phyloP scores from a whole-genome alignment of 768 basidiomycete genomes.

The Phylloporus sp. region DNA sequence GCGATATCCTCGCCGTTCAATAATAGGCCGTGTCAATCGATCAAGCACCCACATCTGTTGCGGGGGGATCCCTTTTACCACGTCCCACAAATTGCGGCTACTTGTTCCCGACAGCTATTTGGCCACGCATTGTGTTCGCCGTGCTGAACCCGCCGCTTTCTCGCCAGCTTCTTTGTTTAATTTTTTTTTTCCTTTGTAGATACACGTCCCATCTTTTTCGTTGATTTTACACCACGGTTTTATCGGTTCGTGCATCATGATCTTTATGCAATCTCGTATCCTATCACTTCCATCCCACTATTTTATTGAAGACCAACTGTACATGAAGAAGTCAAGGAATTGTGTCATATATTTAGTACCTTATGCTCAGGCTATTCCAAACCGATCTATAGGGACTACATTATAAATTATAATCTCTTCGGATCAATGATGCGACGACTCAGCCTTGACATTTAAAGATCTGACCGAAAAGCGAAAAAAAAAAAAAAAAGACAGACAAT shows the following conservation, averaged over 20 bases:
- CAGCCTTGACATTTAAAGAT: too few species aligned
- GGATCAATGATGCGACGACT: too few species aligned
- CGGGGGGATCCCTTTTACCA: background rate
- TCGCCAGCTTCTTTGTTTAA: background rate
- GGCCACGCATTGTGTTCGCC: background rate
- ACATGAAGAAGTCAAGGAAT: conserved; percentile 7
- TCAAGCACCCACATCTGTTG: conserved; percentile 3
- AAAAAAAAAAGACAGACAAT: conserved; percentile 29
- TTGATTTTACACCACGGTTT: background rate
- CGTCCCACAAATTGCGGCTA: background rate
- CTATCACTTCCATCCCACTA: conserved; percentile 1
- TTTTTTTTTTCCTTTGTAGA: conserved; percentile 8
- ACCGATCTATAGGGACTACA: too few species aligned
- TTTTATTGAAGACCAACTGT: conserved; percentile 5
- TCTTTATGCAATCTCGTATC: conserved; percentile 9
- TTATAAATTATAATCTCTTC: too few species aligned
- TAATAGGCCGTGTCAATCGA: conserved; percentile 8
- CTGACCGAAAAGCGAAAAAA: too few species aligned
- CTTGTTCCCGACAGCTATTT: background rate
- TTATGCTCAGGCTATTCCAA: conserved; percentile 2
- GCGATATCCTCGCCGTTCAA: conserved; percentile 14
- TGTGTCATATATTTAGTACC: conserved; percentile 10
- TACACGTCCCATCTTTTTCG: conserved; percentile 1
- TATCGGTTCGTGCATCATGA: conserved; percentile 5
- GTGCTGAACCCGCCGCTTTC: background rate